Evolutionary conservation across 257 asterid species (phyloP), one percentile per base, ranked within the genome.

Genomic region (Fraxinus cuspidata): DNA sequence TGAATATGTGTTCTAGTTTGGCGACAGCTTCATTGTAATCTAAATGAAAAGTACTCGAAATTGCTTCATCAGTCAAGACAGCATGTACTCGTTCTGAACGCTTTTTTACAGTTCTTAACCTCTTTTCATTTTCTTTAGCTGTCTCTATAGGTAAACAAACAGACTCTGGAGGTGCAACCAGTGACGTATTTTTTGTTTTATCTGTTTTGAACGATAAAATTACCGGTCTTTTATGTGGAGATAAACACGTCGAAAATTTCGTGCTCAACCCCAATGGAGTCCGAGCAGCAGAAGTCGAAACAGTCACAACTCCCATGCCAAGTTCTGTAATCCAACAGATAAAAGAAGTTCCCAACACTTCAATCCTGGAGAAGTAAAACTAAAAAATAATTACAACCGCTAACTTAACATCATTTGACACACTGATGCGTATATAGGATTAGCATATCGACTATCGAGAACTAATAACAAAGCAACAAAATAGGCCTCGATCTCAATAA

Each of bases 11-110:
- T 83, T 94, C 98, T 32, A 94, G 89, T 75, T 88, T 88, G 7
- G 92, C 92, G 38, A 96, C 98, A 75, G 95, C 97, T 82, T 89
- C 98, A 74, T 87, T 91, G 77, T 90, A 92, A 81, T 94, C 98
- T 78, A 94, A 71, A 7, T 88, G 97, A 70, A 81, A 44, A 38
- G 87, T 77, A 78, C 87, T 89, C 31, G 88, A 85, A 75, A 89
- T 68, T 2, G 88, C 87, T 82, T 84, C 93, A 47, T 84, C 90
- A 0, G 72, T 76, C 27, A 89, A 25, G n/a, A 88, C 89, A 29
- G 88, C 98, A 53, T 85, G 82, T 23, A 90, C 86, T 78, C 90
- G 83, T 74, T 58, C 66, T 58, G 66, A n/a, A n/a, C 15, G 66
- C 28, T 23, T 58, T 23, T 91, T 84, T 77, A 49, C 84, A 83